A percentile compares a stretch with the other conserved stretches of the same genome.
phyloP scores from a whole-genome alignment of 2,329 filamentous ascomycete genomes.

The Calonectria ilicicola region DNA sequence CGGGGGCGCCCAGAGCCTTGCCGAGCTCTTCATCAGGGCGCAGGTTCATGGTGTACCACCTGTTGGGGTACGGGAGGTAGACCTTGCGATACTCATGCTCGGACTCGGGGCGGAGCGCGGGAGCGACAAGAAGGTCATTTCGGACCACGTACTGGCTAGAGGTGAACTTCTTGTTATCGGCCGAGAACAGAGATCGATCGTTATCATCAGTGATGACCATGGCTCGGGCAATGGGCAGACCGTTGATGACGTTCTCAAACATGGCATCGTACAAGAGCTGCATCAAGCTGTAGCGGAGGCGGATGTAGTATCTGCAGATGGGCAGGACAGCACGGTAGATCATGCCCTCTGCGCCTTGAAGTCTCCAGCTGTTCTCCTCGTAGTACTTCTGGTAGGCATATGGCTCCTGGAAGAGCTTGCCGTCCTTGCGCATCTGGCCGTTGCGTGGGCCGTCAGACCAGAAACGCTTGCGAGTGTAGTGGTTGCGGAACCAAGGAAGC shows the following conservation, averaged over 20 bases:
- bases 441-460: not conserved
- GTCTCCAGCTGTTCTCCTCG: not conserved
- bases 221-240: slow-evolving; percentile 11
- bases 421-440: not conserved
- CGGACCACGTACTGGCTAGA: slow-evolving; percentile 13
- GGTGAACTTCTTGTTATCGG: slow-evolving; percentile 6
- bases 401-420: not conserved
- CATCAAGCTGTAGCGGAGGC: slow-evolving; percentile 9
- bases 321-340: slow-evolving; percentile 4
- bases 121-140: slow-evolving; percentile 8
- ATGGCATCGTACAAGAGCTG: slow-evolving; percentile 14
- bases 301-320: slow-evolving; percentile 5
- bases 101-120: not conserved
- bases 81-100: not conserved
- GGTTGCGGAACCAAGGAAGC: slow-evolving; percentile 13
- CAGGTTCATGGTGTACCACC: slow-evolving; percentile 5
- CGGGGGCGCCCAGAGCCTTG: not conserved
- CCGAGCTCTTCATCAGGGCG: not conserved
- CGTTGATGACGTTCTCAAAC: slow-evolving; percentile 10
- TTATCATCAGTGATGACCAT: slow-evolving; percentile 12
- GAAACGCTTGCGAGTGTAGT: not conserved
- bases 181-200: slow-evolving; percentile 2
- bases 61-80: not conserved
- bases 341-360: not conserved
- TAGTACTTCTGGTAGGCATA: not conserved